A percentile compares a stretch with the other conserved stretches of the same genome.
Conservation (phyloP, 805 yeast genomes). For the Barnettozyma populi region DNA sequence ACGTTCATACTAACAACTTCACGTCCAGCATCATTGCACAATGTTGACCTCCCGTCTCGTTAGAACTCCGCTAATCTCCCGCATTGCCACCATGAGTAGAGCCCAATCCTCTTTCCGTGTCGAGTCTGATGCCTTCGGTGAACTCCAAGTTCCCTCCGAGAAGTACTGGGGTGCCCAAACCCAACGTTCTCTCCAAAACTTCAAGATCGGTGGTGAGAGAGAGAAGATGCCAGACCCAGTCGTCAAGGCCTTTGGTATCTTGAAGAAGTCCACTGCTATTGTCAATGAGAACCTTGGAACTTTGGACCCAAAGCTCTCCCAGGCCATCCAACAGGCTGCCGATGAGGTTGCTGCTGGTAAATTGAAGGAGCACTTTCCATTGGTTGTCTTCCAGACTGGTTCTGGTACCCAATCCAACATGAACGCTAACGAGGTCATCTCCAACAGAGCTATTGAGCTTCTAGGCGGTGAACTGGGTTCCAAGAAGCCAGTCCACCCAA, state of each 20-base stretch:
- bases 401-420: slow-evolving; percentile 98
- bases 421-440: slow-evolving; percentile 98
- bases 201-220: slow-evolving; percentile 90
- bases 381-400: slow-evolving; percentile 98
- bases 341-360: slow-evolving; percentile 92
- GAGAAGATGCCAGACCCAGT: slow-evolving; percentile 91
- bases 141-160: slow-evolving; percentile 80
- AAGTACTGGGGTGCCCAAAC: slow-evolving; percentile 99
- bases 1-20: not conserved
- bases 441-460: slow-evolving; percentile 95
- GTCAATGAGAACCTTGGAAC: slow-evolving; percentile 80
- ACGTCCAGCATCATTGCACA: not conserved
- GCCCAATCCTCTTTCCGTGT: slow-evolving; percentile 38
- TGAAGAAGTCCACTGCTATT: slow-evolving; percentile 91
- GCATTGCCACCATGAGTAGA: slow-evolving; percentile 7
- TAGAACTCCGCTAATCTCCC: slow-evolving; percentile 6
- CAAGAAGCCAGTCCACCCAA: slow-evolving; percentile 94
- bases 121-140: slow-evolving; percentile 96
- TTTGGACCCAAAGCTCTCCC: slow-evolving; percentile 77
- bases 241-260: slow-evolving; percentile 84
- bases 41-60: slow-evolving; percentile 8
- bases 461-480: slow-evolving; percentile 91
- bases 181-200: slow-evolving; percentile 86
- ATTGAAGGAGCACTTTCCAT: slow-evolving; percentile 89
- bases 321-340: slow-evolving; percentile 89